phyloP scores from a whole-genome alignment of 2,329 filamentous ascomycete genomes.

The Ophiostoma novo-ulmi region DNA sequence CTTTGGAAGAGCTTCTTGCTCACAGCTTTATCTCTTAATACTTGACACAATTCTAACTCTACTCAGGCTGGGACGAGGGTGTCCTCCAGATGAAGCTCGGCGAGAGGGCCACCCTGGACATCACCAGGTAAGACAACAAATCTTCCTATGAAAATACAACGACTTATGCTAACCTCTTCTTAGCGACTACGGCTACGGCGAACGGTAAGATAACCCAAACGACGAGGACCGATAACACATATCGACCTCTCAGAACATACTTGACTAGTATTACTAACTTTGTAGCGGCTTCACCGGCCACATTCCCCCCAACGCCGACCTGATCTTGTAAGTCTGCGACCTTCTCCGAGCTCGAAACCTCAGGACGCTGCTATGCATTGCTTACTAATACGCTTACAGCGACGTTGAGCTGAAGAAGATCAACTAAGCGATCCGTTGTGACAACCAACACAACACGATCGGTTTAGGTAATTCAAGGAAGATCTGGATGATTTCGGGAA shows the following conservation, averaged over 20 bases:
- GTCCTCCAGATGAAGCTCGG: slow-evolving; percentile 82
- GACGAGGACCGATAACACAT: background rate
- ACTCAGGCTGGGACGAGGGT: slow-evolving; percentile 74
- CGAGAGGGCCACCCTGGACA: slow-evolving; percentile 82
- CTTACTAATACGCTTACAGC: slow-evolving; percentile 30
- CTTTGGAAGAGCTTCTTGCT: too few relatives aligned
- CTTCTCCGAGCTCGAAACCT: background rate
- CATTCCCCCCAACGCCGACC: slow-evolving; percentile 68
- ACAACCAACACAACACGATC: slow-evolving; percentile 3
- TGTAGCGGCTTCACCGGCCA: slow-evolving; percentile 69
- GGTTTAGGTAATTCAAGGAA: background rate
- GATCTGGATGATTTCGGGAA: background rate
- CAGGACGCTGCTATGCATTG: too few relatives aligned
- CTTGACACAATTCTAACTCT: background rate
- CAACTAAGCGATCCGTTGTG: slow-evolving; percentile 26
- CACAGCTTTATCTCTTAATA: too few relatives aligned
- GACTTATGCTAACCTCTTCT: background rate
- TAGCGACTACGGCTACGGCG: slow-evolving; percentile 60
- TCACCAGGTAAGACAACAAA: slow-evolving; percentile 57
- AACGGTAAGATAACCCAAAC: slow-evolving; percentile 44
- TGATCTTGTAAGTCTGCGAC: slow-evolving; percentile 69
- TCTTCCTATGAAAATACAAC: background rate
- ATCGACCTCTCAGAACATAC: background rate
- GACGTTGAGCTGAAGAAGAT: slow-evolving; percentile 36
- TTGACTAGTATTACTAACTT: slow-evolving; percentile 27